Percentiles rank a stretch among this genome's conserved stretches.
These are phyloP conservation scores for Cytospora paraplurivora DNA, from an alignment of 2,329 filamentous ascomycete genomes.

Conservation along the genomic window DNA sequence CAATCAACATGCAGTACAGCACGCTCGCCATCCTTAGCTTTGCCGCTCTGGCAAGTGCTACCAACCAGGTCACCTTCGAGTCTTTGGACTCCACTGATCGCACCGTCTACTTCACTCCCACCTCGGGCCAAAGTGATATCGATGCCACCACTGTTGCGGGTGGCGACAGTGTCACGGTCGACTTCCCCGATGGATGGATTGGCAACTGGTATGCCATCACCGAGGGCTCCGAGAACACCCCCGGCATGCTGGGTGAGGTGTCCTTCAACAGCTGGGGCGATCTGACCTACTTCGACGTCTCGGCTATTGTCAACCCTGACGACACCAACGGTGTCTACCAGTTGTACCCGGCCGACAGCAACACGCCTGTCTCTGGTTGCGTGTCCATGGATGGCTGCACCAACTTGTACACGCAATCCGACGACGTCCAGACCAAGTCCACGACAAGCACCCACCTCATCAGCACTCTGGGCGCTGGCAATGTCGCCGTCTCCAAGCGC, in stretches of 20 bases:
- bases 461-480: conserved; percentile 50
- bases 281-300: conserved; percentile 48
- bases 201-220: conserved; percentile 42
- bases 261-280: conserved; percentile 41
- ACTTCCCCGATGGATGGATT: conserved; percentile 34
- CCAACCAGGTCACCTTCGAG: conserved; percentile 58
- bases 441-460: conserved; percentile 52
- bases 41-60: conserved; percentile 47
- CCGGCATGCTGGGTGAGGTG: conserved; percentile 44
- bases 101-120: conserved; percentile 54
- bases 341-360: conserved; percentile 39
- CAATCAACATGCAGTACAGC: conserved; percentile 57
- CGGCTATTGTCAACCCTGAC: conserved; percentile 46
- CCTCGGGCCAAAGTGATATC: conserved; percentile 41
- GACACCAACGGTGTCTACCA: conserved; percentile 44
- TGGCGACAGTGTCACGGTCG: conserved; percentile 40
- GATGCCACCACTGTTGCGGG: conserved; percentile 44
- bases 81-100: conserved; percentile 56
- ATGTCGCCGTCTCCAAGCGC: conserved; percentile 30
- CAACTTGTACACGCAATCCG: conserved; percentile 55
- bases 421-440: conserved; percentile 59
- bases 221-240: conserved; percentile 36
- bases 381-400: conserved; percentile 41
- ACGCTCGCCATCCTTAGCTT: conserved; percentile 45
- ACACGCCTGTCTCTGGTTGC: conserved; percentile 43